These are phyloP conservation scores for Juncus effusus DNA, from an alignment of 176 grass and related monocot species.

Conservation along the genomic window DNA sequence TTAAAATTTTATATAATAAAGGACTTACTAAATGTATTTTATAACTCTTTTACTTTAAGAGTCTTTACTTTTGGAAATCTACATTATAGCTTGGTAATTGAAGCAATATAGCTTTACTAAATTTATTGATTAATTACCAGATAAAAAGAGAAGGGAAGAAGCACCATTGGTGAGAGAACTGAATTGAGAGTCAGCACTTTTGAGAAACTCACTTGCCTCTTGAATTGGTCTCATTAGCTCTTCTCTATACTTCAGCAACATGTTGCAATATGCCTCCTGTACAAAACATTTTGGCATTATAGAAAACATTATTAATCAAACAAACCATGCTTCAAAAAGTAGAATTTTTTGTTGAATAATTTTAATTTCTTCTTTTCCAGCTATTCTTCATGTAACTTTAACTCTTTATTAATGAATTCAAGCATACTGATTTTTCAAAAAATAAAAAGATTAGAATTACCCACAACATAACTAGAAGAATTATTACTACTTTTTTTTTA, in stretches of 20 bases:
- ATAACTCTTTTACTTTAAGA: too few relatives aligned
- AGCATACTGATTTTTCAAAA: too few relatives aligned
- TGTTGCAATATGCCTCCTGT: slow-evolving; percentile 74
- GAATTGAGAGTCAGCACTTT: slow-evolving; percentile 55
- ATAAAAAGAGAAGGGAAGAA: slow-evolving; percentile 16
- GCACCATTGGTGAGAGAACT: slow-evolving; percentile 49
- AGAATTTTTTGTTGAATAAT: too few relatives aligned
- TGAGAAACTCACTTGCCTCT: slow-evolving; percentile 71
- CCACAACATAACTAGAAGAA: too few relatives aligned
- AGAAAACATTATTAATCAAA: background rate
- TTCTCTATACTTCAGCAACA: slow-evolving; percentile 64
- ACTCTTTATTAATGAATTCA: too few relatives aligned
- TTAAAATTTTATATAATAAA: too few relatives aligned
- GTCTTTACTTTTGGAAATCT: background rate
- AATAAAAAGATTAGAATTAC: too few relatives aligned
- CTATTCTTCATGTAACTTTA: too few relatives aligned
- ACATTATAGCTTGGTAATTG: background rate
- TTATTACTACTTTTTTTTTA: too few relatives aligned
- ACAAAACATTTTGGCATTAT: background rate
- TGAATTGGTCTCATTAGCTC: slow-evolving; percentile 68
- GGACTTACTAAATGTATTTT: too few relatives aligned
- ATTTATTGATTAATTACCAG: slow-evolving; percentile 23
- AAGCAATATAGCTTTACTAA: background rate
- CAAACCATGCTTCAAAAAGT: background rate
- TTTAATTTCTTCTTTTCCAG: too few relatives aligned